Conservation (phyloP, 805 yeast genomes). For the Sugiyamaella smithiae region DNA sequence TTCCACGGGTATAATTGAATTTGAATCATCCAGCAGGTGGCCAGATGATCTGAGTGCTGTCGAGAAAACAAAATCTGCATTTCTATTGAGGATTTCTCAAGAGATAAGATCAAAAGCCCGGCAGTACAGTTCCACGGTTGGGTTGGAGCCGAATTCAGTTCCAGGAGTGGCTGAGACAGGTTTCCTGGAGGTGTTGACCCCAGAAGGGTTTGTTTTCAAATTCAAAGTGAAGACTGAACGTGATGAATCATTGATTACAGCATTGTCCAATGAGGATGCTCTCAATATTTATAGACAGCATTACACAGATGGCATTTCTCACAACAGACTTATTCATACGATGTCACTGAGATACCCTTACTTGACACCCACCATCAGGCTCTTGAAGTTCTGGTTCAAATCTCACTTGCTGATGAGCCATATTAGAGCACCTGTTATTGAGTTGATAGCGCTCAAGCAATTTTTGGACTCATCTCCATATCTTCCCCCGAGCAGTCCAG, state of each 20-base stretch:
- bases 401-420: constrained; percentile 72
- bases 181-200: constrained; percentile 54
- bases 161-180: constrained; percentile 30
- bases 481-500: constrained; percentile 71
- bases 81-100: constrained; percentile 66
- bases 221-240: constrained; percentile 76
- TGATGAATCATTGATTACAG: constrained; percentile 67
- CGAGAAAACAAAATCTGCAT: constrained; percentile 89
- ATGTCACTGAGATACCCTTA: constrained; percentile 68
- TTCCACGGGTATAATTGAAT: constrained; percentile 77
- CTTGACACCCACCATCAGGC: constrained; percentile 75
- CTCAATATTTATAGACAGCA: constrained; percentile 43
- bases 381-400: constrained; percentile 88
- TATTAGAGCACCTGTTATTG: constrained; percentile 74
- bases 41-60: constrained; percentile 85
- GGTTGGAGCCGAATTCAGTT: constrained; percentile 51
- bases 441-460: constrained; percentile 75
- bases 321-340: constrained; percentile 72
- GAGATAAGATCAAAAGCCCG: constrained; percentile 43
- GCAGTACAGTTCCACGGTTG: constrained; percentile 55
- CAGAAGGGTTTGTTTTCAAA: constrained; percentile 87
- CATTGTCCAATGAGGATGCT: constrained; percentile 26
- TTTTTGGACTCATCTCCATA: constrained; percentile 89
- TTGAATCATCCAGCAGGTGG: constrained; percentile 91
- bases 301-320: constrained; percentile 68